These are phyloP conservation scores for Juglanconis oblonga DNA, from an alignment of 2,329 filamentous ascomycete genomes.

Conservation along the genomic window DNA sequence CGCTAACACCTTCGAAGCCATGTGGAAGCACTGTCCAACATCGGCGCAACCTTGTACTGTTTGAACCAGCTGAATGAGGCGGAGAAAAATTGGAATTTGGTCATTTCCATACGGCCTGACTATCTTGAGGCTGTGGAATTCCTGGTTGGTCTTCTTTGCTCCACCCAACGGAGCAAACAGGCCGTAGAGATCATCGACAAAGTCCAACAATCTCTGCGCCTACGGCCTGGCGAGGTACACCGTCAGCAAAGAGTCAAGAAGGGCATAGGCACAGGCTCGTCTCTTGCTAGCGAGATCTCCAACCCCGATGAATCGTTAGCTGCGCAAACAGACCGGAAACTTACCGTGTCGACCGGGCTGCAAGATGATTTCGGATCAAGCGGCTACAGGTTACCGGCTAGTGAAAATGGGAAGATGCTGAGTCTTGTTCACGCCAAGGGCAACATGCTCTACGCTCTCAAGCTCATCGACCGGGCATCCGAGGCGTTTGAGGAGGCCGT, in stretches of 20 bases:
- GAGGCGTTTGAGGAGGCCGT: conserved; percentile 94
- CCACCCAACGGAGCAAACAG: conserved; percentile 74
- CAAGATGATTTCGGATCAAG: conserved; percentile 64
- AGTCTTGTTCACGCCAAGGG: conserved; percentile 96
- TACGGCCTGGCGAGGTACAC: conserved; percentile 28
- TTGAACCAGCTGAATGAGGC: conserved; percentile 81
- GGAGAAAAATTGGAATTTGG: conserved; percentile 78
- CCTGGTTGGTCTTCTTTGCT: conserved; percentile 82
- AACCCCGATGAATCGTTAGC: conserved; percentile 22
- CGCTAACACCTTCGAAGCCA: conserved; percentile 52
- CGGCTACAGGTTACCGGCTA: conserved; percentile 79
- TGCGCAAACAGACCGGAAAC: conserved; percentile 19
- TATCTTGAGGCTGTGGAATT: conserved; percentile 96
- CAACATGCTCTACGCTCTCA: conserved; percentile 93
- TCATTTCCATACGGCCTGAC: conserved; percentile 78
- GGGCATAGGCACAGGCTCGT: conserved; percentile 22
- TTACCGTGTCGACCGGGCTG: conserved; percentile 10
- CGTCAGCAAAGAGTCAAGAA: conserved; percentile 23
- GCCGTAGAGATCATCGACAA: conserved; percentile 84
- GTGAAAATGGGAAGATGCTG: conserved; percentile 88
- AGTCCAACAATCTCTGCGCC: conserved; percentile 70
- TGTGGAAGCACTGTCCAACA: conserved; percentile 90
- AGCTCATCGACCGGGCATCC: conserved; percentile 76
- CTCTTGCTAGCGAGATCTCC: conserved; percentile 14
- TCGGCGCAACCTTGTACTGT: conserved; percentile 84